Evolutionary conservation across 164 flowering plant genomes (phyloP).

Genomic region (Piper longum): DNA sequence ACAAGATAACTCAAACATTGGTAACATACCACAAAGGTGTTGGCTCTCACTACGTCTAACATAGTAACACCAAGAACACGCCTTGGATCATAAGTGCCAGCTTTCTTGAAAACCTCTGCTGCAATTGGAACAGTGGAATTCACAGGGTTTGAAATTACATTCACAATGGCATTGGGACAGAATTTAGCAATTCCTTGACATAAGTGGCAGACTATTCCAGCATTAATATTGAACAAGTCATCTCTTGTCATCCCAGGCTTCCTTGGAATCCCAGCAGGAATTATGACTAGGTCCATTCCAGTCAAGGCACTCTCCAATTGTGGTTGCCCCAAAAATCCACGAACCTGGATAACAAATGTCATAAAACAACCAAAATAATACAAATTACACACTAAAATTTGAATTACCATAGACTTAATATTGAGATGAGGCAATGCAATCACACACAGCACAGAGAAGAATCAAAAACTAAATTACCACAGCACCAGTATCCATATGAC

Average conservation of each 20-base stretch:
- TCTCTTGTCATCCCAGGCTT: conserved; percentile 99
- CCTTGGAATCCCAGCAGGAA: conserved; percentile 98
- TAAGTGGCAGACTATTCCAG: conserved; percentile 89
- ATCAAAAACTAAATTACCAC: conserved; percentile 40
- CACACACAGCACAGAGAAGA: neutral
- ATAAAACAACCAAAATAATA: neutral
- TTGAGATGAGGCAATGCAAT: neutral
- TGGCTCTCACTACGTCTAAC: conserved; percentile 78
- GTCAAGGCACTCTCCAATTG: conserved; percentile 79
- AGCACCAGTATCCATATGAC: conserved; percentile 97
- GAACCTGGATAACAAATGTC: conserved; percentile 37
- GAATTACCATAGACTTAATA: neutral
- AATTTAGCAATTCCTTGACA: conserved; percentile 80
- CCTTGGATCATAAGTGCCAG: conserved; percentile 68
- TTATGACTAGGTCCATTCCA: conserved; percentile 91
- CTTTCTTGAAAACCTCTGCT: conserved; percentile 74
- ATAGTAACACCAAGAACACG: conserved; percentile 60
- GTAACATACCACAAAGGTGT: conserved; percentile 68
- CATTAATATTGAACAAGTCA: conserved; percentile 93
- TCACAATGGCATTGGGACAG: conserved; percentile 73
- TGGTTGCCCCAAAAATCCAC: conserved; percentile 78
- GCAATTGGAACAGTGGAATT: conserved; percentile 81
- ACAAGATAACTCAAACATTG: too few species aligned
- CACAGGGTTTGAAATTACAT: conserved; percentile 70
- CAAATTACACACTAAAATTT: too few species aligned